These are phyloP conservation scores for Raddia guianensis DNA, from an alignment of 176 grass and related monocot species.

Conservation along the genomic window DNA sequence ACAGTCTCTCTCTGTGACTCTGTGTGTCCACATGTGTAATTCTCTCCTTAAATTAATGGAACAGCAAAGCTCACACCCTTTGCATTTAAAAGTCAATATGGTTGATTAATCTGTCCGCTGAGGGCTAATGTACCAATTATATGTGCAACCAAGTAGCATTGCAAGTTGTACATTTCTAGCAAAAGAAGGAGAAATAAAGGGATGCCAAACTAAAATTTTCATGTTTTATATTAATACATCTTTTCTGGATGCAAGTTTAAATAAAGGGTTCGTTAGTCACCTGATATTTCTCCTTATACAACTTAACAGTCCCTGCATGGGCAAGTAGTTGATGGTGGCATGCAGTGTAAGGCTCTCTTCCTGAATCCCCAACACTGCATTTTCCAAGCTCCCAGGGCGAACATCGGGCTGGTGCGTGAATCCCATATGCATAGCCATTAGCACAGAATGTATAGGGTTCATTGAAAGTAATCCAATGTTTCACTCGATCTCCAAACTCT, in stretches of 20 bases:
- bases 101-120: too few species aligned
- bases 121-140: too few species aligned
- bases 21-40: too few species aligned
- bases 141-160: too few species aligned
- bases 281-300: slow-evolving; percentile 61
- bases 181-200: too few species aligned
- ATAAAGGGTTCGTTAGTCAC: not conserved
- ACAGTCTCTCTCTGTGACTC: too few species aligned
- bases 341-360: slow-evolving; percentile 55
- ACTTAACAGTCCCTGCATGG: slow-evolving; percentile 33
- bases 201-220: too few species aligned
- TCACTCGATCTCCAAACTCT: slow-evolving; percentile 63
- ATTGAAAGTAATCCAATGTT: slow-evolving; percentile 68
- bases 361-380: slow-evolving; percentile 44
- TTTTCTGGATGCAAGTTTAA: not conserved
- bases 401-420: slow-evolving; percentile 38
- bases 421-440: not conserved
- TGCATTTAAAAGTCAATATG: too few species aligned
- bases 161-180: too few species aligned
- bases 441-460: slow-evolving; percentile 52
- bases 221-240: not conserved
- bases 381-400: slow-evolving; percentile 38
- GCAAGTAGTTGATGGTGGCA: slow-evolving; percentile 54
- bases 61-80: too few species aligned
- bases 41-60: too few species aligned